A percentile compares a stretch with the other conserved stretches of the same genome.
Evolutionary conservation across 305 asterid genomes (phyloP).

Genomic region (Lippia alba): DNA sequence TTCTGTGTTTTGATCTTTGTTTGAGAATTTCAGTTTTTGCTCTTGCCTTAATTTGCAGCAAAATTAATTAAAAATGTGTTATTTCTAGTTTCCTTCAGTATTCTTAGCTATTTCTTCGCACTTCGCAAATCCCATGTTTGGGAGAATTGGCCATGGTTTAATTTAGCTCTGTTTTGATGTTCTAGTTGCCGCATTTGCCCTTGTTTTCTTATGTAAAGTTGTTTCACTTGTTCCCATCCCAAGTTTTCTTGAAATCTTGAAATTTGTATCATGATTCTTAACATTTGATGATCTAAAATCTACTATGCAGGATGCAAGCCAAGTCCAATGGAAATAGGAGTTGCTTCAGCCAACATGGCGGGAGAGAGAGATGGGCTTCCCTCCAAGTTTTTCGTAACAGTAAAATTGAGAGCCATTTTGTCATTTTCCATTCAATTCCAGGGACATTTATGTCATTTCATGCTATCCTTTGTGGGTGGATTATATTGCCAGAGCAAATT

Average conservation of each 20-base stretch:
- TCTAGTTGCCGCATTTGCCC: constrained; percentile 1
- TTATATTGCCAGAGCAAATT: too few species aligned
- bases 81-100: not conserved
- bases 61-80: too few species aligned
- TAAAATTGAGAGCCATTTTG: too few species aligned
- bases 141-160: not conserved
- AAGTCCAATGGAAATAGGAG: constrained; percentile 74
- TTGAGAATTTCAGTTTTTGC: constrained; percentile 11
- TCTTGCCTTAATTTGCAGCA: too few species aligned
- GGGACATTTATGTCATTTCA: too few species aligned
- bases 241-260: too few species aligned
- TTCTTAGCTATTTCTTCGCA: constrained; percentile 1
- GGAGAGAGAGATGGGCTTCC: too few species aligned
- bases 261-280: too few species aligned
- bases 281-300: not conserved
- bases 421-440: too few species aligned
- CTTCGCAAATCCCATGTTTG: not conserved
- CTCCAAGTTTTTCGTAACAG: too few species aligned
- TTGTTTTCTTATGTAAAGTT: not conserved
- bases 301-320: constrained; percentile 68
- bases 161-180: not conserved
- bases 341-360: constrained; percentile 71
- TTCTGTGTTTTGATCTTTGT: constrained; percentile 7
- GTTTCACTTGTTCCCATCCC: not conserved
- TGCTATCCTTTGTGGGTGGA: too few species aligned